Percentiles rank a stretch among this genome's conserved stretches.
phyloP scores from a whole-genome alignment of 2,329 filamentous ascomycete species.

The Paradendryphiella salina region DNA sequence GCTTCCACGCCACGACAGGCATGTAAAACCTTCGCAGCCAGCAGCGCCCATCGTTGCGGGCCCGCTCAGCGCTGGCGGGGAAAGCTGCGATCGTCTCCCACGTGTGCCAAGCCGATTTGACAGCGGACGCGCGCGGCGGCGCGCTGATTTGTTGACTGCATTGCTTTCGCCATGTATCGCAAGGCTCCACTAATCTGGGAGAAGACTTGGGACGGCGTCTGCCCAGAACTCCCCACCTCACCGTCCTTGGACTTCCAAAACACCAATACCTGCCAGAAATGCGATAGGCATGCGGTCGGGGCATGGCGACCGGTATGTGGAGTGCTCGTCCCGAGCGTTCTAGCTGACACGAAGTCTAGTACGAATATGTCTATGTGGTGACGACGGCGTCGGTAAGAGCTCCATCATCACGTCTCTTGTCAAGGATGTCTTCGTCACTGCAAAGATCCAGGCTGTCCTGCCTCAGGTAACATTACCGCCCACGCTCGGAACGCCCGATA shows the following conservation, averaged over 20 bases:
- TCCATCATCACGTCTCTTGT: conserved; percentile 86
- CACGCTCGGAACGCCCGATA: conserved; percentile 88
- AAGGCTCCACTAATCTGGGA: background rate
- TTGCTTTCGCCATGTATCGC: conserved; percentile 5
- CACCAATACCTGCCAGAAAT: background rate
- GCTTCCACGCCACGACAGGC: background rate
- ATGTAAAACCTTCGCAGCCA: conserved; percentile 1
- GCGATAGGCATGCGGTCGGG: conserved; percentile 23
- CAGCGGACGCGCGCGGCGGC: conserved; percentile 2
- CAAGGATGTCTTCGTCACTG: conserved; percentile 94
- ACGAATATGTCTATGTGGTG: conserved; percentile 93
- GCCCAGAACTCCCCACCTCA: background rate
- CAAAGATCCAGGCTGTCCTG: conserved; percentile 92
- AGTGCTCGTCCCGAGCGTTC: conserved; percentile 3
- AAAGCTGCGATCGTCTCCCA: conserved; percentile 13
- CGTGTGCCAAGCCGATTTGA: conserved; percentile 17
- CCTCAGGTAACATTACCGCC: conserved; percentile 95
- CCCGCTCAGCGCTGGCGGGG: conserved; percentile 14
- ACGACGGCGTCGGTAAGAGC: conserved; percentile 68
- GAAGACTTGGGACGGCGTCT: background rate
- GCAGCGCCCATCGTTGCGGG: conserved; percentile 8
- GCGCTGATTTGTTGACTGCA: background rate
- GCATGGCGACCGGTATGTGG: conserved; percentile 37
- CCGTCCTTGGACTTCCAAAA: background rate
- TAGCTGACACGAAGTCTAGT: conserved; percentile 54